phyloP scores from a whole-genome alignment of 257 asterid genomes.

The Ilex asprella region DNA sequence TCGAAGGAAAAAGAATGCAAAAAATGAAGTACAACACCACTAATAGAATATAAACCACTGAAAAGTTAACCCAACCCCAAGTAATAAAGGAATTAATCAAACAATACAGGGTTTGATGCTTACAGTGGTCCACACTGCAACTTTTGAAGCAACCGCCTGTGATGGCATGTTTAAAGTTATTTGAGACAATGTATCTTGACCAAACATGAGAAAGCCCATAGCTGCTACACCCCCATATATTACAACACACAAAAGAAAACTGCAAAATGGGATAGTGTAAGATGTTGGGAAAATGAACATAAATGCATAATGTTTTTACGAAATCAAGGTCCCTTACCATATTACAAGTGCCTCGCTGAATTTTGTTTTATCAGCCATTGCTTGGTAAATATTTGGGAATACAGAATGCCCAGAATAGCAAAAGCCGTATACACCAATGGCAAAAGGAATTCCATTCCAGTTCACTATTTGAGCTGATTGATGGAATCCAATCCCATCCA shows the following conservation, averaged over 20 bases:
- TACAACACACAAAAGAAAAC: conserved; percentile 53
- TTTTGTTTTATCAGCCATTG: conserved; percentile 85
- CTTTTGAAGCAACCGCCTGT: conserved; percentile 42
- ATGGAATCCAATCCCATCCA: conserved; percentile 43
- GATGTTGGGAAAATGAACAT: background rate
- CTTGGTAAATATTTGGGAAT: conserved; percentile 85
- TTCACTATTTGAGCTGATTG: conserved; percentile 39
- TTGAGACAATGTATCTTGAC: conserved; percentile 61
- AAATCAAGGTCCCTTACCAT: conserved; percentile 29
- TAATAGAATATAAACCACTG: background rate
- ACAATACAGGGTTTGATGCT: conserved; percentile 12
- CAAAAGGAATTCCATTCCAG: conserved; percentile 75
- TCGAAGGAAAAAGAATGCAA: background rate
- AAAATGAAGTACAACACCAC: conserved; percentile 5
- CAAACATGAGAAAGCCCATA: conserved; percentile 75
- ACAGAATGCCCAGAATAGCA: conserved; percentile 85
- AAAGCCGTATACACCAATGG: conserved; percentile 74
- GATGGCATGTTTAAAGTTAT: conserved; percentile 75
- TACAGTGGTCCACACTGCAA: conserved; percentile 85
- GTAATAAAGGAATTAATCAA: background rate
- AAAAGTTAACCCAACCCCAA: background rate
- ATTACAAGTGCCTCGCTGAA: conserved; percentile 51
- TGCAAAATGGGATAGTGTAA: conserved; percentile 21
- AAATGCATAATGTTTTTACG: background rate
- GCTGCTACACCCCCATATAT: conserved; percentile 68